phyloP scores from a whole-genome alignment of 202 grass and related monocot species.

The Sporobolus alterniflorus region DNA sequence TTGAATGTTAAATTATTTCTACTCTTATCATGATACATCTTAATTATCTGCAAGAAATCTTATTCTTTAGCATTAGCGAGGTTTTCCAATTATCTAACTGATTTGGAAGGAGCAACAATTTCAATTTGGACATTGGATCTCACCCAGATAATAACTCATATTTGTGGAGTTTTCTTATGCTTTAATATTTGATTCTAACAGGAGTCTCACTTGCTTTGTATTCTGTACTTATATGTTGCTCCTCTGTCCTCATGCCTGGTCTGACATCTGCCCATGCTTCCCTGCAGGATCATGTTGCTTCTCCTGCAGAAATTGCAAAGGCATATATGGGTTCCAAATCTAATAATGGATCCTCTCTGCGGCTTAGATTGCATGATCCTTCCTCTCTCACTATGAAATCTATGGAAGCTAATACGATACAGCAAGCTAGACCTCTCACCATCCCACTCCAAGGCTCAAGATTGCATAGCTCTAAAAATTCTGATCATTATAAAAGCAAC shows the following conservation, averaged over 20 bases:
- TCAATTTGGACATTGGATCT: slow-evolving; percentile 2
- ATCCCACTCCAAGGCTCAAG: slow-evolving; percentile 34
- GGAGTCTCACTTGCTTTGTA: background rate
- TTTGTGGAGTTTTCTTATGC: background rate
- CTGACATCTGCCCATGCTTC: slow-evolving; percentile 23
- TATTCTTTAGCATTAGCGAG: background rate
- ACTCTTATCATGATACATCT: background rate
- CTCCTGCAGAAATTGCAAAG: slow-evolving; percentile 68
- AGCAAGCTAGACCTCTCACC: slow-evolving; percentile 32
- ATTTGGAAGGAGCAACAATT: background rate
- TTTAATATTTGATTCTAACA: slow-evolving; percentile 8
- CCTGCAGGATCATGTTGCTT: slow-evolving; percentile 47
- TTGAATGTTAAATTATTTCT: slow-evolving; percentile 22
- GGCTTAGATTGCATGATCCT: slow-evolving; percentile 53
- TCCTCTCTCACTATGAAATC: slow-evolving; percentile 15
- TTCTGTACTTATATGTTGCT: slow-evolving; percentile 4
- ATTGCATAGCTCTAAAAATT: slow-evolving; percentile 12
- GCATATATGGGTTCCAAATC: slow-evolving; percentile 64
- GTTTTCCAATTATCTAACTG: background rate
- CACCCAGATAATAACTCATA: background rate
- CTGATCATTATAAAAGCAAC: slow-evolving; percentile 27
- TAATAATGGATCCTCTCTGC: slow-evolving; percentile 37
- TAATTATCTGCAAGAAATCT: background rate
- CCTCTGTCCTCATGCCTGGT: background rate
- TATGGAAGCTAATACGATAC: slow-evolving; percentile 20